Evolutionary conservation across 2,329 filamentous ascomycete genomes (phyloP).

Genomic region (Alternaria alternata): DNA sequence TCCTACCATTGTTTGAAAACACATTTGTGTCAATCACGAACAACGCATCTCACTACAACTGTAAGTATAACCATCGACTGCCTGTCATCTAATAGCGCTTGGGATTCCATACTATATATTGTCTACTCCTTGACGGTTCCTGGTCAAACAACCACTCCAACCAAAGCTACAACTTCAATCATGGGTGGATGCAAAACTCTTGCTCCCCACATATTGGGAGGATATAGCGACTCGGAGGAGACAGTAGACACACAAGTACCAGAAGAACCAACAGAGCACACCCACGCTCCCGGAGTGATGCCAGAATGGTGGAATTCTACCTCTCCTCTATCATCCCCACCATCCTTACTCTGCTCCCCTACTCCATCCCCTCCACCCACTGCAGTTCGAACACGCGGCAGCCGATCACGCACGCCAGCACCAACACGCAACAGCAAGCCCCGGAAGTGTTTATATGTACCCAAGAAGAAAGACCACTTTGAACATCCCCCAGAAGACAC

Average conservation of each 20-base stretch:
- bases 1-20: not conserved
- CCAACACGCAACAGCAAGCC: not conserved
- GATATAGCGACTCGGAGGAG: not conserved
- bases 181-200: not conserved
- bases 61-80: not conserved
- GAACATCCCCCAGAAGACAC: not conserved
- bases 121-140: not conserved
- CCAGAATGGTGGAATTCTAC: not conserved
- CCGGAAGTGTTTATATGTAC: not conserved
- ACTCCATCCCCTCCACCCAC: not conserved
- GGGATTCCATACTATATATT: not conserved
- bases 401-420: not conserved
- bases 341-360: not conserved
- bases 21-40: not conserved
- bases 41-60: not conserved
- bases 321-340: not conserved
- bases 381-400: not conserved
- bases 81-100: not conserved
- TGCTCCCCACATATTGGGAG: not conserved
- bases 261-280: not conserved
- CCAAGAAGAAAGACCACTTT: not conserved
- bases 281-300: not conserved
- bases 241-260: not conserved
- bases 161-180: not conserved
- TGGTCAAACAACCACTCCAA: not conserved